Base-by-base conservation (phyloP, 2,329 filamentous ascomycete species). In the Cryphonectria parasitica region DNA sequence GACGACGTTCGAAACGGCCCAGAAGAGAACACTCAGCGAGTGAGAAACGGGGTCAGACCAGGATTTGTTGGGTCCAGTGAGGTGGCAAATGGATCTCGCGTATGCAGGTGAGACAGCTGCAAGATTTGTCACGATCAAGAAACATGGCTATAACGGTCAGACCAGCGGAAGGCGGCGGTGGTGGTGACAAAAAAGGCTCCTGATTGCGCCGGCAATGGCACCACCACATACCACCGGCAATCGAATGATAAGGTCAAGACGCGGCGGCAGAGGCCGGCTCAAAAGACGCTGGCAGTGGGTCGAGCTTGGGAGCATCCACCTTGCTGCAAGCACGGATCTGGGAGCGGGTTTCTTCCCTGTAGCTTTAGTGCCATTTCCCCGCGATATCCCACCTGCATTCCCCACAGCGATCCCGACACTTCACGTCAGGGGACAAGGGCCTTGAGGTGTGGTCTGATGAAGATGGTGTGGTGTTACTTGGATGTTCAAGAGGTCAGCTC, bases 31-130 rank as follows among this genome's bases (percentile, higher is more conserved):
- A n/a, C 71, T 68, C 61, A 41, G 67, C 68, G 66, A 70, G 71
- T 34, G 65, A 72, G 65, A n/a, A n/a, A 45, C 6, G 45, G 45
- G 45, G 54, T 61, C 65, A 60, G 56, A 25, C 65, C 54, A 61
- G 65, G 52, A 34, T 60, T 61, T 34, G 28, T 39, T 64, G 41
- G 25, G 25, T 28, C 49, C 61, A 61, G 66, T 71, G 69, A 70
- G 65, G 69, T 72, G 68, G 71, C 34, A 49, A 68, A 69, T 72
- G 70, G 70, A 71, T 71, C 67, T 71, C 56, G 58, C 54, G 45
- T 60, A 66, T 61, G 45, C 62, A 63, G 60, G 65, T 68, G 64
- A 72, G 64, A 61, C 67, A 54, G 31, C 45, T 66, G 65, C 54
- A 43, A 60, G 49, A 58, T 67, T 52, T 39, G 31, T 41, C 65